These are phyloP conservation scores for Pichia sp. DNA, from an alignment of 1,139 yeast genomes.

Conservation along the genomic window DNA sequence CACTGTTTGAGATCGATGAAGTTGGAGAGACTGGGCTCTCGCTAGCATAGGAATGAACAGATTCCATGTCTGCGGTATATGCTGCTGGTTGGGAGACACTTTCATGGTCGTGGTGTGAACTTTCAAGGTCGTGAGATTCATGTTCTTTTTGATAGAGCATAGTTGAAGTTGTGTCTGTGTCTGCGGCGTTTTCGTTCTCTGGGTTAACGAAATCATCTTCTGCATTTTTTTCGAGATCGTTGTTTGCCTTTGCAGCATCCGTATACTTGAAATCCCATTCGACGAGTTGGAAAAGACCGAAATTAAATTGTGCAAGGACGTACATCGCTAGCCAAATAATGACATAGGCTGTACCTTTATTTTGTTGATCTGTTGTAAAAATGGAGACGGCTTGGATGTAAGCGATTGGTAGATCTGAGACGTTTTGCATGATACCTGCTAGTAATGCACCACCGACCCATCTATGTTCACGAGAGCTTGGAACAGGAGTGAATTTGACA, in stretches of 20 bases:
- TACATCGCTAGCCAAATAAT: constrained; percentile 80
- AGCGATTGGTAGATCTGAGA: constrained; percentile 62
- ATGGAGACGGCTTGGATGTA: constrained; percentile 59
- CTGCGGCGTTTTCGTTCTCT: too few relatives aligned
- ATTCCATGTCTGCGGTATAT: neutral
- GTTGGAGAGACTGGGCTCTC: constrained; percentile 17
- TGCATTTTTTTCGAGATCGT: neutral
- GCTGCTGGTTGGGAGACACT: too few relatives aligned
- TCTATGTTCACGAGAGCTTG: constrained; percentile 36
- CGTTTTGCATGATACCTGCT: constrained; percentile 60
- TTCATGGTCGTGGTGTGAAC: too few relatives aligned
- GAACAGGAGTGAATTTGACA: constrained; percentile 44
- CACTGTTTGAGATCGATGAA: constrained; percentile 7
- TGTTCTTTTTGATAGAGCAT: too few relatives aligned
- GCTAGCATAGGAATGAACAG: neutral
- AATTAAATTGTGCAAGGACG: constrained; percentile 67
- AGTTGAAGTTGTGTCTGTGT: too few relatives aligned
- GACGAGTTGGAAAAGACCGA: constrained; percentile 70
- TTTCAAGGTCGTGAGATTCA: neutral
- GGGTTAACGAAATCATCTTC: neutral
- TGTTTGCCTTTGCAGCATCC: constrained; percentile 1
- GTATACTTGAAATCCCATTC: constrained; percentile 58
- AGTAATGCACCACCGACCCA: constrained; percentile 61
- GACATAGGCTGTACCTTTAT: constrained; percentile 84
- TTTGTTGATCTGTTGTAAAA: constrained; percentile 60